These are phyloP conservation scores for Pseudopithomyces chartarum DNA, from an alignment of 2,329 filamentous ascomycete species.

Conservation along the genomic window DNA sequence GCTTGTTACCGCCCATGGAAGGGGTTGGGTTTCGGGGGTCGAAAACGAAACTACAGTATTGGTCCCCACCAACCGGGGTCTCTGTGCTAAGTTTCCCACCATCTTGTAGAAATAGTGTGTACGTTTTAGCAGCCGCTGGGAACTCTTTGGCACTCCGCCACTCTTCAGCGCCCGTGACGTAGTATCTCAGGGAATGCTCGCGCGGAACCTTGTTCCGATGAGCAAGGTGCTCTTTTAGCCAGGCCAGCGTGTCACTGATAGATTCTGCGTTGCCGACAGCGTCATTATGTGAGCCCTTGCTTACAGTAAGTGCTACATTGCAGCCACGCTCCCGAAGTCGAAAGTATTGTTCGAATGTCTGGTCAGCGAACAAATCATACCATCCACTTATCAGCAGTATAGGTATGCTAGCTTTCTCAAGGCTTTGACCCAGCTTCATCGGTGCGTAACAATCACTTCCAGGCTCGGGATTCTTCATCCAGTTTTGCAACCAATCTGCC, in stretches of 20 bases:
- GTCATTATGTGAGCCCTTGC: slow-evolving; percentile 16
- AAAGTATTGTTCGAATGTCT: slow-evolving; percentile 22
- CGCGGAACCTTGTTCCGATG: not conserved
- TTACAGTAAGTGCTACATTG: slow-evolving; percentile 17
- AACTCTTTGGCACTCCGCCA: slow-evolving; percentile 13
- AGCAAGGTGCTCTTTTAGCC: slow-evolving; percentile 16
- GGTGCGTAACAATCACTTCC: slow-evolving; percentile 14
- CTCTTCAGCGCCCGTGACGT: slow-evolving; percentile 19
- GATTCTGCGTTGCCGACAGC: not conserved
- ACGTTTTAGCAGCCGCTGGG: slow-evolving; percentile 9
- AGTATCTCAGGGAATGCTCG: slow-evolving; percentile 14
- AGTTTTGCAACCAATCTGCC: slow-evolving; percentile 9
- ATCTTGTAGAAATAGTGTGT: slow-evolving; percentile 2
- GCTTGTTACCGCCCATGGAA: slow-evolving; percentile 18
- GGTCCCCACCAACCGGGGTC: not conserved
- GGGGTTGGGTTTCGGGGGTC: slow-evolving; percentile 19
- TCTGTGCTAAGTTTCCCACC: slow-evolving; percentile 1
- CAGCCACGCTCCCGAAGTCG: slow-evolving; percentile 12
- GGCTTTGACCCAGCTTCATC: slow-evolving; percentile 10
- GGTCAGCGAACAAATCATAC: slow-evolving; percentile 18
- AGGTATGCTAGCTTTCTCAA: slow-evolving; percentile 17
- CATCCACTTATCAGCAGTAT: slow-evolving; percentile 19
- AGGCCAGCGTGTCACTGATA: slow-evolving; percentile 9
- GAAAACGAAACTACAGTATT: slow-evolving; percentile 13
- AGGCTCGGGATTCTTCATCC: slow-evolving; percentile 8